phyloP scores from a whole-genome alignment of 441 rosid species.

The Gossypium schwendimanii region DNA sequence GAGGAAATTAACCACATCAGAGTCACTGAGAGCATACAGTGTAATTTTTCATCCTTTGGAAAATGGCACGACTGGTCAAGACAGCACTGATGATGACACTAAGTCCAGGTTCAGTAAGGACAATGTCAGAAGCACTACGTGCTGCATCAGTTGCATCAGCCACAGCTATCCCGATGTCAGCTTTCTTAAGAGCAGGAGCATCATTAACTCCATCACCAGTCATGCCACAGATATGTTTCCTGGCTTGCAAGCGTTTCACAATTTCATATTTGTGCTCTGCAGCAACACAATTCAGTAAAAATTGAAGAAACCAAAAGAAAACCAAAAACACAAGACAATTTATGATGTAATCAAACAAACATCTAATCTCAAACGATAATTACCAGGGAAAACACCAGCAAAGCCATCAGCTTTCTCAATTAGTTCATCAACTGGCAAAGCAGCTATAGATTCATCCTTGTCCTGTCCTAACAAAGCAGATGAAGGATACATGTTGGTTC shows the following conservation, averaged over 20 bases:
- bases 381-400: slow-evolving; percentile 99
- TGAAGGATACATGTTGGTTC: slow-evolving; percentile 97
- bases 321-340: neutral
- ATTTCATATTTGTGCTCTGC: slow-evolving; percentile 97
- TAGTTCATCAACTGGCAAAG: slow-evolving; percentile 80
- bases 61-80: slow-evolving; percentile 89
- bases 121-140: slow-evolving; percentile 95
- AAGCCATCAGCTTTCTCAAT: slow-evolving; percentile 99
- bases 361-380: neutral
- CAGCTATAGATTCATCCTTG: slow-evolving; percentile 79
- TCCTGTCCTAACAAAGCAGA: slow-evolving; percentile 83
- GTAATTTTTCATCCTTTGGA: slow-evolving; percentile 97
- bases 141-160: slow-evolving; percentile 99
- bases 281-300: slow-evolving; percentile 8
- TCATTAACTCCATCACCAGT: slow-evolving; percentile 99
- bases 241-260: slow-evolving; percentile 86
- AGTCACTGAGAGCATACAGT: slow-evolving; percentile 40
- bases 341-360: neutral
- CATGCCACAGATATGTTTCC: slow-evolving; percentile 96
- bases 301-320: neutral
- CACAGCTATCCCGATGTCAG: slow-evolving; percentile 97
- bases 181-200: slow-evolving; percentile 98
- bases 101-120: slow-evolving; percentile 93
- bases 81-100: slow-evolving; percentile 98
- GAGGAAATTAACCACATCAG: neutral